Conservation (phyloP, 192 early-diverging fungal genomes). For the Entomortierella lignicola region DNA sequence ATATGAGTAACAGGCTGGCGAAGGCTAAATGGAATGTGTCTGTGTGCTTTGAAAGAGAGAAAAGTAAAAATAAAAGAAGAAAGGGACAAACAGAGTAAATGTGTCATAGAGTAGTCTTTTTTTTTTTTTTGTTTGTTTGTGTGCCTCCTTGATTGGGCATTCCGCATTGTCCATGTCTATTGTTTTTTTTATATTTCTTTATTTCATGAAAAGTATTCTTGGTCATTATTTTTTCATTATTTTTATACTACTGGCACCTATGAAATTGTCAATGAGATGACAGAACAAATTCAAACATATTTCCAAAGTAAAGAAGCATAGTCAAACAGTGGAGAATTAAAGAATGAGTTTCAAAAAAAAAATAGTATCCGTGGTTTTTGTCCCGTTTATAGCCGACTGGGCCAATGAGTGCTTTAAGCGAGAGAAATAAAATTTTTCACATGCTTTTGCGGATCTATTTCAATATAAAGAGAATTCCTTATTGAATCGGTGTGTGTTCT, state of each 20-base stretch:
- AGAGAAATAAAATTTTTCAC: neutral
- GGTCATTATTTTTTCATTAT: too few relatives aligned
- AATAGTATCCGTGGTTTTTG: neutral
- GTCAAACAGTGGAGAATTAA: neutral
- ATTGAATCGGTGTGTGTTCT: neutral
- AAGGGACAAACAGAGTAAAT: neutral
- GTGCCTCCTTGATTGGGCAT: neutral
- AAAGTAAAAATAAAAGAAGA: neutral
- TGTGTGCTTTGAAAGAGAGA: neutral
- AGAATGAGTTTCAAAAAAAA: neutral
- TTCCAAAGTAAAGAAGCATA: neutral
- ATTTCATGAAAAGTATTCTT: too few relatives aligned
- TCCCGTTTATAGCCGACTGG: neutral
- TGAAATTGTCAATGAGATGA: too few relatives aligned
- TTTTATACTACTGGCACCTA: too few relatives aligned
- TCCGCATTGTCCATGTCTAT: neutral
- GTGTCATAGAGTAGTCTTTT: neutral
- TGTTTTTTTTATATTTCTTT: neutral
- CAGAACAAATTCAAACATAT: too few relatives aligned
- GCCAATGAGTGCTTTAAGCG: constrained; percentile 13
- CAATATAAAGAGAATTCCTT: neutral
- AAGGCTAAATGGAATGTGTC: neutral
- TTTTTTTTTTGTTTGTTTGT: too few relatives aligned
- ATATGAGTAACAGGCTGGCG: neutral
- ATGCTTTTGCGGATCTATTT: constrained; percentile 4